Percentiles rank a stretch among this genome's conserved stretches.
Evolutionary conservation across 176 grass and related monocot genomes (phyloP).

Genomic region (Urochloa ruziziensis): DNA sequence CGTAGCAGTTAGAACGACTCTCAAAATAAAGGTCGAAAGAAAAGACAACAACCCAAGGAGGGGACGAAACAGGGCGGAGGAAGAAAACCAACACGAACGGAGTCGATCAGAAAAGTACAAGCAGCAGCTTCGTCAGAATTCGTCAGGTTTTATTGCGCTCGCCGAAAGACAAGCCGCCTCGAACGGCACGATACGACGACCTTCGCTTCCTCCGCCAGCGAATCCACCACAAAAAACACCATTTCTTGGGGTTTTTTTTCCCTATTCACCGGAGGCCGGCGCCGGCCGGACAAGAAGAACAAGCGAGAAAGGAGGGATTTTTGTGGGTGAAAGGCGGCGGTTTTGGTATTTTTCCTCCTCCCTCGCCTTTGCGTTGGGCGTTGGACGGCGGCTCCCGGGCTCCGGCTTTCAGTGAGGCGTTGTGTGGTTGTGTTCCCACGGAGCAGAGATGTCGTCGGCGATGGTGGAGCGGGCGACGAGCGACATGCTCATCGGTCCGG

Average conservation of each 20-base stretch:
- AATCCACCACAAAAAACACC: conserved; percentile 5
- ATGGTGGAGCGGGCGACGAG: conserved; percentile 76
- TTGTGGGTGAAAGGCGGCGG: background rate
- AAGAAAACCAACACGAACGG: conserved; percentile 16
- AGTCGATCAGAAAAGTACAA: conserved; percentile 22
- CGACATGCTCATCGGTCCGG: conserved; percentile 71
- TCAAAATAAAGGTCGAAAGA: background rate
- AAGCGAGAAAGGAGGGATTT: conserved; percentile 4
- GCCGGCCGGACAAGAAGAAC: background rate
- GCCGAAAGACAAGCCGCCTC: conserved; percentile 40
- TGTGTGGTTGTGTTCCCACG: background rate
- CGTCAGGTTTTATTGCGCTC: conserved; percentile 12
- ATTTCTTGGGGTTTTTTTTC: background rate
- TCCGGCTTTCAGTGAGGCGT: background rate
- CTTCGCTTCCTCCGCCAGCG: conserved; percentile 32
- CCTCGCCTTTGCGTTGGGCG: background rate
- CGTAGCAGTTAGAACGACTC: too few relatives aligned
- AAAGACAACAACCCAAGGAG: background rate
- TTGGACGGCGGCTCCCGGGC: background rate
- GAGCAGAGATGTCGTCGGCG: conserved; percentile 39
- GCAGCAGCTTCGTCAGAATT: conserved; percentile 12
- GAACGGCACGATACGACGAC: background rate
- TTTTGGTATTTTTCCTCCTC: background rate
- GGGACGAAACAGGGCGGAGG: background rate
- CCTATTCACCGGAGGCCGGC: background rate